Percentiles rank a stretch among this genome's conserved stretches.
Conservation (phyloP, 2,329 filamentous ascomycete species). For the Ophiostoma pallidulum region DNA sequence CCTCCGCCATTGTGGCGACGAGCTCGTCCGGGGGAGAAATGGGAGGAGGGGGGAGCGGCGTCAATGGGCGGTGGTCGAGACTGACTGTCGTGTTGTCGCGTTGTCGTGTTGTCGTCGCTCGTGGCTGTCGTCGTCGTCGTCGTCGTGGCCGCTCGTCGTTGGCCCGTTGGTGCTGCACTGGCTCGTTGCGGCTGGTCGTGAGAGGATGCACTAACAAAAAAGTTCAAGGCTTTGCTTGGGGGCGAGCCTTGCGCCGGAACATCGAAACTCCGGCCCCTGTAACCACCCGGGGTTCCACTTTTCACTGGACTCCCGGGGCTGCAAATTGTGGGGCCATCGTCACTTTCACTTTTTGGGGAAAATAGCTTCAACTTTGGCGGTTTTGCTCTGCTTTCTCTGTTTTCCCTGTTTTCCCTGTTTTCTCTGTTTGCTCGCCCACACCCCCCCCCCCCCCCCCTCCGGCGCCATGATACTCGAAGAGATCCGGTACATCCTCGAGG, state of each 20-base stretch:
- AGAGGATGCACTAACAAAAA: conserved; percentile 8
- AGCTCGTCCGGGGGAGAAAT: not conserved
- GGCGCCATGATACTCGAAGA: conserved; percentile 74
- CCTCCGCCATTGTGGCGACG: conserved; percentile 65
- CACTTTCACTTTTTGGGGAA: too few species aligned
- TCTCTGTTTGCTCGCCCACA: too few species aligned
- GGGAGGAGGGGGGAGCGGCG: not conserved
- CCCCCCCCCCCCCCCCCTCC: too few species aligned
- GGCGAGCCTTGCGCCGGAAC: conserved; percentile 13
- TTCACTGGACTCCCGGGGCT: not conserved
- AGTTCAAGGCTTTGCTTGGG: conserved; percentile 10
- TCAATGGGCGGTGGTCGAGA: not conserved
- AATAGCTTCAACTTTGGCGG: too few species aligned
- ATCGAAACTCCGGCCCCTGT: conserved; percentile 6
- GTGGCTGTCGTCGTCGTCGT: not conserved
- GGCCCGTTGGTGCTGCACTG: too few species aligned
- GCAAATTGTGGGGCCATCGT: too few species aligned
- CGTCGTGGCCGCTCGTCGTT: too few species aligned
- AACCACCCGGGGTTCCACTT: not conserved
- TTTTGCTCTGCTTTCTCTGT: too few species aligned
- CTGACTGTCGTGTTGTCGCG: not conserved
- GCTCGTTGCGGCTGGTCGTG: too few species aligned
- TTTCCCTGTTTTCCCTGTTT: too few species aligned
- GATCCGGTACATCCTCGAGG: conserved; percentile 88
- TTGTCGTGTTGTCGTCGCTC: not conserved